Evolutionary conservation across 2,329 filamentous ascomycete species (phyloP).

Genomic region (Fusarium proliferatum): DNA sequence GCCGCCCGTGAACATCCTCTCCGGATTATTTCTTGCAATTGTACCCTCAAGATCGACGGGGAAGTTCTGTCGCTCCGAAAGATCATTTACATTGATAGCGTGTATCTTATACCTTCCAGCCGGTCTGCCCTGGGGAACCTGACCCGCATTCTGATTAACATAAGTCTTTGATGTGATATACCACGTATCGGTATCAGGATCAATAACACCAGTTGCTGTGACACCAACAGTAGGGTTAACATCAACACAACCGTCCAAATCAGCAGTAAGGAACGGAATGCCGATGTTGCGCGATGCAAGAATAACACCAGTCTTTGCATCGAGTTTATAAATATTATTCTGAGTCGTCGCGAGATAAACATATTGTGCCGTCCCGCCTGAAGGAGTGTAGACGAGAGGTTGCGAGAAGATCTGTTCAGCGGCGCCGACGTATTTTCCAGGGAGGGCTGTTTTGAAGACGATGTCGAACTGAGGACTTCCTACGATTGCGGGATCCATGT

Average conservation of each 20-base stretch:
- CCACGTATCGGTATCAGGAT: conserved; percentile 56
- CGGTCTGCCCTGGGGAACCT: conserved; percentile 48
- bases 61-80: conserved; percentile 54
- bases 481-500: conserved; percentile 70
- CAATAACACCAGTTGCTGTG: conserved; percentile 59
- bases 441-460: conserved; percentile 63
- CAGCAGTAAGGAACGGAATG: conserved; percentile 61
- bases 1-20: conserved; percentile 63
- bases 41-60: conserved; percentile 61
- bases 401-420: conserved; percentile 65
- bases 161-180: conserved; percentile 60
- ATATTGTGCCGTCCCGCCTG: conserved; percentile 59
- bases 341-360: conserved; percentile 67
- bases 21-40: conserved; percentile 57
- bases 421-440: conserved; percentile 62
- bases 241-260: conserved; percentile 61
- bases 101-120: conserved; percentile 53
- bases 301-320: conserved; percentile 65
- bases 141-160: conserved; percentile 45
- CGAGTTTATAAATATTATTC: conserved; percentile 67
- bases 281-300: conserved; percentile 60
- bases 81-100: conserved; percentile 53
- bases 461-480: conserved; percentile 65
- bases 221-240: conserved; percentile 60
- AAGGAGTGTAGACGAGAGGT: conserved; percentile 62